These are phyloP conservation scores for Colletotrichum sp. DNA, from an alignment of 2,329 filamentous ascomycete genomes.

Conservation along the genomic window DNA sequence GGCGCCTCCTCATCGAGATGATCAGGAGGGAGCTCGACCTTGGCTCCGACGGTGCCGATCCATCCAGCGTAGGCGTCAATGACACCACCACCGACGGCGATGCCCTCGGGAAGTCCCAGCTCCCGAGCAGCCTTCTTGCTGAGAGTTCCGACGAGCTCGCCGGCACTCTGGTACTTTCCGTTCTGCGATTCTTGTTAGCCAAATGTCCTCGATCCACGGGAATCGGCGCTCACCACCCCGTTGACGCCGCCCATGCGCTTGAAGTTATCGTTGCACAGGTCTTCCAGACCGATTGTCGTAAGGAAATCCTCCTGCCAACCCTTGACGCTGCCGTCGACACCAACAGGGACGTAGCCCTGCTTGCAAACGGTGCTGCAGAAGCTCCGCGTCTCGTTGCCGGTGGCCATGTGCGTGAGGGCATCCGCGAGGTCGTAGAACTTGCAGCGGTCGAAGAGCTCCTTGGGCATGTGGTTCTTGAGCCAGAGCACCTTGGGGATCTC, in stretches of 20 bases:
- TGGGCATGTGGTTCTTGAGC: slow-evolving; percentile 98
- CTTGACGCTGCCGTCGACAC: slow-evolving; percentile 95
- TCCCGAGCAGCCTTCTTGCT: slow-evolving; percentile 83
- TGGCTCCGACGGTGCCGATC: slow-evolving; percentile 98
- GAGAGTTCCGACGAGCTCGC: slow-evolving; percentile 85
- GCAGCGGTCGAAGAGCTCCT: slow-evolving; percentile 87
- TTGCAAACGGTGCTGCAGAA: slow-evolving; percentile 98
- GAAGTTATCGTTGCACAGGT: slow-evolving; percentile 85
- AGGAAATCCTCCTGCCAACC: slow-evolving; percentile 98
- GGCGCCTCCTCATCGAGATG: slow-evolving; percentile 71
- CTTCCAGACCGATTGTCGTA: slow-evolving; percentile 81
- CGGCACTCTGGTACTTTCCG: slow-evolving; percentile 87
- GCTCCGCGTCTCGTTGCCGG: slow-evolving; percentile 87
- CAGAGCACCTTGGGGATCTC: slow-evolving; percentile 98
- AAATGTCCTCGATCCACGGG: slow-evolving; percentile 10
- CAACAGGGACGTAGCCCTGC: slow-evolving; percentile 95
- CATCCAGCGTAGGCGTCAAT: slow-evolving; percentile 99
- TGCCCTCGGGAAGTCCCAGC: slow-evolving; percentile 83
- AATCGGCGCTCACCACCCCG: slow-evolving; percentile 79
- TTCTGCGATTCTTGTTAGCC: slow-evolving; percentile 63
- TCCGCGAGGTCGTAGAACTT: slow-evolving; percentile 97
- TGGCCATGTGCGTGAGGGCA: slow-evolving; percentile 92
- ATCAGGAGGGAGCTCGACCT: slow-evolving; percentile 67
- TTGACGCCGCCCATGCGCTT: slow-evolving; percentile 93
- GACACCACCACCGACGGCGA: slow-evolving; percentile 93